Evolutionary conservation across 768 basidiomycete species (phyloP).

Genomic region (Cubamyces lactineus): DNA sequence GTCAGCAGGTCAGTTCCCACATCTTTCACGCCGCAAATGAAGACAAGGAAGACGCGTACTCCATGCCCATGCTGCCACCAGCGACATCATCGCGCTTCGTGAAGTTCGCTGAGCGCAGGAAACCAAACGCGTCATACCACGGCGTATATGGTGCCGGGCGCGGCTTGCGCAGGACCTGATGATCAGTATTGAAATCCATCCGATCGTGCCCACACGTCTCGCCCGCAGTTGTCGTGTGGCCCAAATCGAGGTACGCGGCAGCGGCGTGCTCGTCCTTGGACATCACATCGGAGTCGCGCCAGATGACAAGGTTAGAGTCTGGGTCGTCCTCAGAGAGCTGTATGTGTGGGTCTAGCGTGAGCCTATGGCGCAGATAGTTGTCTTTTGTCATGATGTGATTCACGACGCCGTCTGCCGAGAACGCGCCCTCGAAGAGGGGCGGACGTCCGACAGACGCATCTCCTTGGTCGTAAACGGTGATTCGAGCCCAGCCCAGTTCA

Average conservation of each 20-base stretch:
- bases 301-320: conserved; percentile 67
- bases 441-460: conserved; percentile 48
- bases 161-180: conserved; percentile 51
- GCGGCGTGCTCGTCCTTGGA: conserved; percentile 50
- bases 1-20: not conserved
- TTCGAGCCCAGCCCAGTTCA: conserved; percentile 76
- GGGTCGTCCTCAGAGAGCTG: conserved; percentile 42
- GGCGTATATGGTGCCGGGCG: conserved; percentile 34
- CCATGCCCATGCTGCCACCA: conserved; percentile 51
- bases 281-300: conserved; percentile 73
- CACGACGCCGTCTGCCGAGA: conserved; percentile 65
- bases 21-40: not conserved
- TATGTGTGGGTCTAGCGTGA: conserved; percentile 57
- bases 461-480: conserved; percentile 69
- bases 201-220: conserved; percentile 72
- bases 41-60: conserved; percentile 42
- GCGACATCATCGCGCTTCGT: conserved; percentile 59
- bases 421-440: conserved; percentile 76
- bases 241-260: conserved; percentile 28
- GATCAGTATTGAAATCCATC: conserved; percentile 67
- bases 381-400: conserved; percentile 75
- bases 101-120: conserved; percentile 38
- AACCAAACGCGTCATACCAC: conserved; percentile 48
- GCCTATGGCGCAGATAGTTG: conserved; percentile 67
- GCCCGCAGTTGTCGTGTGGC: conserved; percentile 28